These are phyloP conservation scores for Dendrobium chrysotoxum DNA, from an alignment of 106 monocot genomes.

Conservation along the genomic window DNA sequence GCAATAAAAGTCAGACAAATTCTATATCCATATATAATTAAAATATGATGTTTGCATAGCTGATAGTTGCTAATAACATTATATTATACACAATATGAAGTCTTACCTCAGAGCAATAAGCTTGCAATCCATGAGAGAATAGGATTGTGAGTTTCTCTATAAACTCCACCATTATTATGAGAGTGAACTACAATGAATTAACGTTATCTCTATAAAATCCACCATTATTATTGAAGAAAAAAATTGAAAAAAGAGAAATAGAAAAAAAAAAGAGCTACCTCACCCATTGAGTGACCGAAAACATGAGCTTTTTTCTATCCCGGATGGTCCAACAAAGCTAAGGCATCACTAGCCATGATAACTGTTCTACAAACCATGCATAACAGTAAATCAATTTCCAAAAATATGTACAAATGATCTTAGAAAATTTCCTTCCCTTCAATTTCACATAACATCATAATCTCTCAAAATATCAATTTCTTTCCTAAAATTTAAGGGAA, in stretches of 20 bases:
- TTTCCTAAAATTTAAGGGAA: neutral
- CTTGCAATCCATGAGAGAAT: too few relatives aligned
- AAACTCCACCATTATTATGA: too few relatives aligned
- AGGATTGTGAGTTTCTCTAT: too few relatives aligned
- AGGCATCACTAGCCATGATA: conserved; percentile 86
- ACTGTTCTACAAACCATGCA: conserved; percentile 47
- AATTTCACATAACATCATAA: neutral
- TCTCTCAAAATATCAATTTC: neutral
- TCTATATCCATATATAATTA: too few relatives aligned
- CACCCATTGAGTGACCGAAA: conserved; percentile 99
- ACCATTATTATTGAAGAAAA: too few relatives aligned
- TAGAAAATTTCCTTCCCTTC: neutral
- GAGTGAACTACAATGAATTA: too few relatives aligned
- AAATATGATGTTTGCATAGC: too few relatives aligned
- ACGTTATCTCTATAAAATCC: too few relatives aligned
- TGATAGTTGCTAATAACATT: too few relatives aligned
- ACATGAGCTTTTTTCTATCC: conserved; percentile 92
- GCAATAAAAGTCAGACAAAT: too few relatives aligned
- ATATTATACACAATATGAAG: too few relatives aligned
- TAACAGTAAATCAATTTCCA: neutral
- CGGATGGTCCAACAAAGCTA: conserved; percentile 82
- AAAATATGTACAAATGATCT: neutral
- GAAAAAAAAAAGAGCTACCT: conserved; percentile 12
- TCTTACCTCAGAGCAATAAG: too few relatives aligned
- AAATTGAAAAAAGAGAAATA: neutral